phyloP scores from a whole-genome alignment of 192 early-diverging fungal genomes.

The Backusella sp. region DNA sequence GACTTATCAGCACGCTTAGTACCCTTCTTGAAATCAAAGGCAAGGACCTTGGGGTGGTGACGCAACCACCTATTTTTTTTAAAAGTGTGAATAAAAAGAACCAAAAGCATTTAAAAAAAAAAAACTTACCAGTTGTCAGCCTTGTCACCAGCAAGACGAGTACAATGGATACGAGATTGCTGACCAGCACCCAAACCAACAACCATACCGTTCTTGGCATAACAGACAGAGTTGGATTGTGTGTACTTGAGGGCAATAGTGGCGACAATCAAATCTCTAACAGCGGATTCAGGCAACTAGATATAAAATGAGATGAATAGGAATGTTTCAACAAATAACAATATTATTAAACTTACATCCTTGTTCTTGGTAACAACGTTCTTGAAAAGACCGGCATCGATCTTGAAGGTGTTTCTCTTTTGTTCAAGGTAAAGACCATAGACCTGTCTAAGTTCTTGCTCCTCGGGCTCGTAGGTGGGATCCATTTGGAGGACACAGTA shows the following conservation, averaged over 20 bases:
- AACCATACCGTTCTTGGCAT: constrained; percentile 96
- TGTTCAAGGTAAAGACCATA: constrained; percentile 92
- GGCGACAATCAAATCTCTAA: constrained; percentile 91
- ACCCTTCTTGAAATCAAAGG: constrained; percentile 80
- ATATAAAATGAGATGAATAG: not conserved
- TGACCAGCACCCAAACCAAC: constrained; percentile 97
- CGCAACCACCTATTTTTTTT: constrained; percentile 69
- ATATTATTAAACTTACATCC: constrained; percentile 42
- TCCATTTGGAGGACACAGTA: constrained; percentile 96
- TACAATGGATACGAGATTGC: constrained; percentile 99
- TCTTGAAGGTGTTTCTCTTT: constrained; percentile 85
- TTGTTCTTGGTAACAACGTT: constrained; percentile 87
- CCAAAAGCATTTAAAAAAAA: not conserved
- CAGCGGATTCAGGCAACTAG: constrained; percentile 59
- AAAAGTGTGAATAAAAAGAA: not conserved
- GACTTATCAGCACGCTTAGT: constrained; percentile 94
- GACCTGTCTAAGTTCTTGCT: constrained; percentile 89
- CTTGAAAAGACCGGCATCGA: constrained; percentile 72
- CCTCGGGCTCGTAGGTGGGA: constrained; percentile 81
- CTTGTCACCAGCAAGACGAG: constrained; percentile 98
- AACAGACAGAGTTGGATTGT: constrained; percentile 98
- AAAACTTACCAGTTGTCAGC: constrained; percentile 84
- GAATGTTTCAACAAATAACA: not conserved
- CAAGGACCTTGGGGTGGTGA: constrained; percentile 93
- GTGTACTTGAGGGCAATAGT: constrained; percentile 99